These are phyloP conservation scores for Dioscorea alata DNA, from an alignment of 106 monocot species.

Conservation along the genomic window DNA sequence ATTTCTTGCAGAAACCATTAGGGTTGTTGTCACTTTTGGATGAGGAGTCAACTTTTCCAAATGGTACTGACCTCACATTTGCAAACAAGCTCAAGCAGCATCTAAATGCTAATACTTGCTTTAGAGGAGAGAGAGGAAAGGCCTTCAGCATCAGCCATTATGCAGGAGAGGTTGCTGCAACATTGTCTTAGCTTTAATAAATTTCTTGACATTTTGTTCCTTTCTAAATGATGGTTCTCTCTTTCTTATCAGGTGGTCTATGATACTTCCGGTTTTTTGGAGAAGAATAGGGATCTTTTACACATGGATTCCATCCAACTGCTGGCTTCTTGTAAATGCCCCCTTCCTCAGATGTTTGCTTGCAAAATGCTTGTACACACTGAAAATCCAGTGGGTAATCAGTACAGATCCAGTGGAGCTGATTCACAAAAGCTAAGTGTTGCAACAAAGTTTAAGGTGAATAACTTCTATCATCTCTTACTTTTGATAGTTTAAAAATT, in stretches of 20 bases:
- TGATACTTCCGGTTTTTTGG: constrained; percentile 85
- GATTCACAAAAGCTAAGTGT: constrained; percentile 95
- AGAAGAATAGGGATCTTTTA: constrained; percentile 92
- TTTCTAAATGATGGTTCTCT: not conserved
- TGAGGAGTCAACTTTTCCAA: constrained; percentile 98
- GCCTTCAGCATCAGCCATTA: constrained; percentile 76
- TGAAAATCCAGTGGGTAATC: constrained; percentile 23
- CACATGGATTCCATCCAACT: constrained; percentile 90
- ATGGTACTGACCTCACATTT: constrained; percentile 93
- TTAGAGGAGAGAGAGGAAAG: constrained; percentile 88
- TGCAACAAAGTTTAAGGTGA: constrained; percentile 94
- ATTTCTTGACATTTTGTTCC: constrained; percentile 4
- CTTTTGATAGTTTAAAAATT: not conserved
- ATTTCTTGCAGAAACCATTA: constrained; percentile 78
- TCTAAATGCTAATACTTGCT: constrained; percentile 74
- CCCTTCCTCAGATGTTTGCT: constrained; percentile 83
- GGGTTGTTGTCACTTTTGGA: constrained; percentile 91
- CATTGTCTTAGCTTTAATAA: not conserved
- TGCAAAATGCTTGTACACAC: constrained; percentile 67
- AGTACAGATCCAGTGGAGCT: constrained; percentile 48
- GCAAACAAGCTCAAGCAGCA: constrained; percentile 95
- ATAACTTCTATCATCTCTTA: no score
- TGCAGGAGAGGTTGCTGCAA: constrained; percentile 81
- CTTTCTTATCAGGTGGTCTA: constrained; percentile 61
- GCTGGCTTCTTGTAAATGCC: constrained; percentile 65